Conservation (phyloP, 805 yeast species). For the Cyberlindnera americana region DNA sequence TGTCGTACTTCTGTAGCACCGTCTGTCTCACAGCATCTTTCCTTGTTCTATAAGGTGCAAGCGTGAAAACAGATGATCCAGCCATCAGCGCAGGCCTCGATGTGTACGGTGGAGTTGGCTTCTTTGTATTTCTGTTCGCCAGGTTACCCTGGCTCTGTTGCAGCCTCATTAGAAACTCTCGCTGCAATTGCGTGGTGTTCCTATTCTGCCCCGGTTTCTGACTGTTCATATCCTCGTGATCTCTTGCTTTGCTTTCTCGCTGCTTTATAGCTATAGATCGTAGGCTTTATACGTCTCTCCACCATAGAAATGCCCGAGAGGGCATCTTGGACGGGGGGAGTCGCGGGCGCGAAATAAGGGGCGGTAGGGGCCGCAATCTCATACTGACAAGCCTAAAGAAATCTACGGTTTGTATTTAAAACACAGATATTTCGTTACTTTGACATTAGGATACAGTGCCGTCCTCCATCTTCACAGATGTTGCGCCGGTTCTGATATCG, state of each 20-base stretch:
- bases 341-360: background rate
- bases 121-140: conserved; percentile 15
- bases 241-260: too few species aligned
- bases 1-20: conserved; percentile 81
- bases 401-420: too few species aligned
- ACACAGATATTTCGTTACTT: too few species aligned
- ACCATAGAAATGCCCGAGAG: too few species aligned
- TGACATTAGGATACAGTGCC: too few species aligned
- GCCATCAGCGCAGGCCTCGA: conserved; percentile 49
- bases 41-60: conserved; percentile 57
- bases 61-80: conserved; percentile 48
- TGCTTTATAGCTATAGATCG: too few species aligned
- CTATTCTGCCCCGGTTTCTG: conserved; percentile 1
- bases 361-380: conserved; percentile 6
- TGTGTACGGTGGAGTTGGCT: conserved; percentile 10
- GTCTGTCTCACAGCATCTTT: conserved; percentile 64
- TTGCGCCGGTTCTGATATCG: background rate
- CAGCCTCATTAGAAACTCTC: conserved; percentile 21
- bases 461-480: background rate
- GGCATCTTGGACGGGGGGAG: too few species aligned
- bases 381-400: background rate
- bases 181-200: conserved; percentile 22
- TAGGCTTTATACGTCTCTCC: too few species aligned
- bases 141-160: conserved; percentile 17
- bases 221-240: conserved; percentile 1